Base-by-base conservation (phyloP, 1,139 yeast species). In the Sugiyamaella neomexicana region DNA sequence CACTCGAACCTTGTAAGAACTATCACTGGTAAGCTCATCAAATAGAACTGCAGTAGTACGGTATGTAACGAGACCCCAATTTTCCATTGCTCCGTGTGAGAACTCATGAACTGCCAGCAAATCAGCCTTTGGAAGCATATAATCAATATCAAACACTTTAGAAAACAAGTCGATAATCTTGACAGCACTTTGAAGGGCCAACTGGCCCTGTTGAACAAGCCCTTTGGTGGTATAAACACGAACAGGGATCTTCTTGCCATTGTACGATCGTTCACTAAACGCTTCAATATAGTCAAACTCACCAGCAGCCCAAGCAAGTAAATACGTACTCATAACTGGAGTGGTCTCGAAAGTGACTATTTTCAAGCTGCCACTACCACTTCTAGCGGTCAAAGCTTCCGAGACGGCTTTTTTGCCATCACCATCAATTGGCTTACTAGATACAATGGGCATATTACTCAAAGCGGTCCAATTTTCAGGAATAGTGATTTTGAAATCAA, bases 31-130 rank as follows among this genome's bases (percentile, higher is more conserved):
- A 57, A 74, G 72, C 58, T 82, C 85, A 55, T 85, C 87, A 62
- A 76, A 79, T 60, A 86, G 74, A 57, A 86, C 73, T 42, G 86
- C 90, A 42, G 85, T 83, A 46, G 85, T 80, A 69, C 91, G 77
- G 69, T 82, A 86, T 40, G 91, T 86, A 64, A 86, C 79, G 59
- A 85, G 73, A 44, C 91, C 90, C 83, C 88, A 84, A 72, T 86
- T 86, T 69, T 86, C 93, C 93, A 86, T 86, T 45, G 91, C 93
- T 64, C 88, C 89, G 52, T 86, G 89, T 27, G 86, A 78, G 66
- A 84, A 86, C 59, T 86, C 83, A 64, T 85, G 91, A 53, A 85
- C 86, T 10, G 89, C 90, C 53, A 86, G 78, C 71, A 85, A 75
- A 68, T 86, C 91, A 70, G 85, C 75, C 71, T 86, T 85, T 46